Percentiles rank a stretch among this genome's conserved stretches.
Conservation (phyloP, 1,284 basidiomycete genomes). For the Sporisorium sorghi region DNA sequence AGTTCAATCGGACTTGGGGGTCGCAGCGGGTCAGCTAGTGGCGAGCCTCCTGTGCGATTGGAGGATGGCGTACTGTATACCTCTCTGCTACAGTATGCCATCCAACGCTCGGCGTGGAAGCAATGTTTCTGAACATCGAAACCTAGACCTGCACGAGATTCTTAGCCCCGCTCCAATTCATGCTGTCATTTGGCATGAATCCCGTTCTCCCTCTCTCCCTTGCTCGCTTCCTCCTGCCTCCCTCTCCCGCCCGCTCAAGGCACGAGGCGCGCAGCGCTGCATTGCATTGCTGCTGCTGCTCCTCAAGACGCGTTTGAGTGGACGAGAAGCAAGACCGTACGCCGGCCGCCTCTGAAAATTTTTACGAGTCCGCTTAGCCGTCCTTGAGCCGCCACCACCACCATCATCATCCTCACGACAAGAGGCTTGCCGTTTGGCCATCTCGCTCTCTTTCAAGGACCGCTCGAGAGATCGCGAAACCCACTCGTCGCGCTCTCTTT, state of each 20-base stretch:
- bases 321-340: background rate
- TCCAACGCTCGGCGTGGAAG: background rate
- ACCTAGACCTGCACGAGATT: background rate
- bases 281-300: background rate
- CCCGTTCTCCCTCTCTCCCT: background rate
- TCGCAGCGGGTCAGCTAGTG: background rate
- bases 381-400: background rate
- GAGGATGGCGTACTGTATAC: background rate
- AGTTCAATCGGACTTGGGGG: background rate
- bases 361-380: no score
- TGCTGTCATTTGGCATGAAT: conserved; percentile 36
- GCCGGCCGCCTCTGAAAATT: background rate
- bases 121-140: conserved; percentile 8
- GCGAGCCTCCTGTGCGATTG: background rate
- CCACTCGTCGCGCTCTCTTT: background rate
- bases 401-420: background rate
- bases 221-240: background rate
- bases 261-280: background rate
- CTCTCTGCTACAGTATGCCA: background rate
- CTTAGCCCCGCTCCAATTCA: conserved; percentile 15
- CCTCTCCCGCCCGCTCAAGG: background rate
- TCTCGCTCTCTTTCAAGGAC: conserved; percentile 9
- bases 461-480: conserved; percentile 8
- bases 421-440: background rate
- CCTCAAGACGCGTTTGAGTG: background rate